Evolutionary conservation across 164 flowering plant genomes (phyloP).

Genomic region (Vitis labrusca): DNA sequence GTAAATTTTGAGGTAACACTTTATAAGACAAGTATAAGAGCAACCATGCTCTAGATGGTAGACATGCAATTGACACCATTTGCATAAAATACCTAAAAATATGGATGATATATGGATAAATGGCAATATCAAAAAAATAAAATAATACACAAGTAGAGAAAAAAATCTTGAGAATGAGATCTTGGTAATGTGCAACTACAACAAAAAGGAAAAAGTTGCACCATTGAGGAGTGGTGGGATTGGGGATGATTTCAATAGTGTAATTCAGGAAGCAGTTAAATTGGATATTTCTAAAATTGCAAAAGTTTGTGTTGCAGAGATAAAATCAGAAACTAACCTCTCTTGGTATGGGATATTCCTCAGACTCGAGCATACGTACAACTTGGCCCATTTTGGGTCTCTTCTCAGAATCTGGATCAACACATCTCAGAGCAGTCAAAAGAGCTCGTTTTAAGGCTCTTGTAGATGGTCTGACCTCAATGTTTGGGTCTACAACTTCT

Average conservation of each 20-base stretch:
- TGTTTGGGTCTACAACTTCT: conserved; percentile 77
- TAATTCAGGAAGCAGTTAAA: background rate
- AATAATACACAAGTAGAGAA: no score
- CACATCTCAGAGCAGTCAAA: conserved; percentile 73
- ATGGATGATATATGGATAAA: no score
- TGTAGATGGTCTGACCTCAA: conserved; percentile 65
- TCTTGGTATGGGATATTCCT: conserved; percentile 74
- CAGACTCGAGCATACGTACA: conserved; percentile 81
- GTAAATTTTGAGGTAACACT: no score
- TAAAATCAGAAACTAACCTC: conserved; percentile 45
- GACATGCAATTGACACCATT: no score
- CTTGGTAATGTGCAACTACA: background rate
- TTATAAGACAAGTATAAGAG: no score
- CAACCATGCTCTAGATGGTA: no score
- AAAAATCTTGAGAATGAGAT: background rate
- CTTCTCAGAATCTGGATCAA: conserved; percentile 75
- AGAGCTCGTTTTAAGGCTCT: conserved; percentile 70
- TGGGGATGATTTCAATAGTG: background rate
- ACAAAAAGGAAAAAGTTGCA: background rate
- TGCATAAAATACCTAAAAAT: no score
- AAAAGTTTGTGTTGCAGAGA: background rate
- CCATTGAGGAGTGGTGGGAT: no score
- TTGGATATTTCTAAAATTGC: background rate
- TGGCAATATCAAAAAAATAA: no score
- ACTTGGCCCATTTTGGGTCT: conserved; percentile 84